phyloP scores from a whole-genome alignment of 2,329 filamentous ascomycete species.

The Cladophialophora immunda region DNA sequence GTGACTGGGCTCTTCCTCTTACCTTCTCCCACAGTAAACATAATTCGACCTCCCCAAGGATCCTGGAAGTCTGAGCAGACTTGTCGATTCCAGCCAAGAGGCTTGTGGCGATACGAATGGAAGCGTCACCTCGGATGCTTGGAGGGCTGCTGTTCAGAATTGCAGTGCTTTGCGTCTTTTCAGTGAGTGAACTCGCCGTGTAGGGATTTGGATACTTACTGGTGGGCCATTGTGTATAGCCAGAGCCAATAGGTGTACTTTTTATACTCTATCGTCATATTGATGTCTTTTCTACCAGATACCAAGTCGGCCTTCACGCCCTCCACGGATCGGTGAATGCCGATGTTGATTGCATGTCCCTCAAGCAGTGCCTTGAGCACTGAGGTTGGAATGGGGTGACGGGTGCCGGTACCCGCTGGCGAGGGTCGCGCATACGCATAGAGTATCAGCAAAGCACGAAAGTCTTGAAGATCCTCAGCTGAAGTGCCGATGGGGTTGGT shows the following conservation, averaged over 20 bases:
- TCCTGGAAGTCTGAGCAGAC: not conserved
- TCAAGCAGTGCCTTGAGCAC: conserved; percentile 9
- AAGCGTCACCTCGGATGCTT: conserved; percentile 1
- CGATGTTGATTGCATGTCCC: conserved; percentile 15
- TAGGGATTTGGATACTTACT: not conserved
- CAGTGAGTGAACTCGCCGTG: not conserved
- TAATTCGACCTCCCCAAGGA: conserved; percentile 4
- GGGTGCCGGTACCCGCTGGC: not conserved
- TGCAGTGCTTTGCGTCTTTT: not conserved
- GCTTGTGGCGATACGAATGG: not conserved
- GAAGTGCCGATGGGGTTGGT: not conserved
- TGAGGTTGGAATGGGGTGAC: conserved; percentile 3
- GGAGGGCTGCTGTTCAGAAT: conserved; percentile 5
- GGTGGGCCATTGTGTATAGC: conserved; percentile 1
- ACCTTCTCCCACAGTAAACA: conserved; percentile 13
- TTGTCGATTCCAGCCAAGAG: not conserved
- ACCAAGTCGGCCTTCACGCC: not conserved
- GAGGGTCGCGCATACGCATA: not conserved
- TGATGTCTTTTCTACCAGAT: not conserved
- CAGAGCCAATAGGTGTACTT: conserved; percentile 10
- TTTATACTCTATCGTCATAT: not conserved
- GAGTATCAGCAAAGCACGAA: conserved; percentile 4
- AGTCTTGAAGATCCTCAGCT: not conserved
- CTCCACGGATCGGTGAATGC: conserved; percentile 3
- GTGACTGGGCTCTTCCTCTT: not conserved